These are phyloP conservation scores for Arxiozyma telluris DNA, from an alignment of 1,139 yeast genomes.

Conservation along the genomic window DNA sequence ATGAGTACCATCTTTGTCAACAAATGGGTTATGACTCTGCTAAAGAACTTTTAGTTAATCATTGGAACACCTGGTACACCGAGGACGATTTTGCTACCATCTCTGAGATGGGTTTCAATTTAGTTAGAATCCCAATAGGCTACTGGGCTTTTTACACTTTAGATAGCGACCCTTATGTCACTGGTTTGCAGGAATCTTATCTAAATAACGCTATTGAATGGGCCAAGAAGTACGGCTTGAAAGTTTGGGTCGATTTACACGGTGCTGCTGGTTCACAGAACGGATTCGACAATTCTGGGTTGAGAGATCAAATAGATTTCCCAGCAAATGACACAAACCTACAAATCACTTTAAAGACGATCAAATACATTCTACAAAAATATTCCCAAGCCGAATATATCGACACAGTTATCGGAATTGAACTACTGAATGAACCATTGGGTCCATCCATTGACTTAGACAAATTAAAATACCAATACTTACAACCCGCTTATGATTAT, in stretches of 20 bases:
- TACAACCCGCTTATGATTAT: conserved; percentile 30
- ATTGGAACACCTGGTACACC: conserved; percentile 75
- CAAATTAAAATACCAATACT: conserved; percentile 48
- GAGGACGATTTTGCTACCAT: conserved; percentile 64
- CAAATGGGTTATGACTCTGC: conserved; percentile 57
- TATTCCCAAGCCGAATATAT: conserved; percentile 58
- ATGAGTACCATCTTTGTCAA: conserved; percentile 69
- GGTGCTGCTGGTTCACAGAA: conserved; percentile 98
- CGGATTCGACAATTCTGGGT: conserved; percentile 93
- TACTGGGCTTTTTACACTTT: conserved; percentile 82
- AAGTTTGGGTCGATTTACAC: conserved; percentile 88
- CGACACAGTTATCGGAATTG: conserved; percentile 76
- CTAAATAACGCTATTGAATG: conserved; percentile 70
- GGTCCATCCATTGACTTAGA: conserved; percentile 58
- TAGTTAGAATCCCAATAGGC: conserved; percentile 87
- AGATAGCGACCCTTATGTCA: conserved; percentile 74
- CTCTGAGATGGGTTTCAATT: conserved; percentile 59
- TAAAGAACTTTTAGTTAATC: conserved; percentile 42
- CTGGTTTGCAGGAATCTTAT: conserved; percentile 71
- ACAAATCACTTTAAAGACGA: conserved; percentile 25
- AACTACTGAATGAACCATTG: conserved; percentile 83
- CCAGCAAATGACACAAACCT: conserved; percentile 42
- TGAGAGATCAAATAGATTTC: conserved; percentile 57
- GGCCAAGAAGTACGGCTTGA: conserved; percentile 54
- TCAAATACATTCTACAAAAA: conserved; percentile 39